These are phyloP conservation scores for Microstegium vimineum DNA, from an alignment of 176 grass and related monocot species.

Conservation along the genomic window DNA sequence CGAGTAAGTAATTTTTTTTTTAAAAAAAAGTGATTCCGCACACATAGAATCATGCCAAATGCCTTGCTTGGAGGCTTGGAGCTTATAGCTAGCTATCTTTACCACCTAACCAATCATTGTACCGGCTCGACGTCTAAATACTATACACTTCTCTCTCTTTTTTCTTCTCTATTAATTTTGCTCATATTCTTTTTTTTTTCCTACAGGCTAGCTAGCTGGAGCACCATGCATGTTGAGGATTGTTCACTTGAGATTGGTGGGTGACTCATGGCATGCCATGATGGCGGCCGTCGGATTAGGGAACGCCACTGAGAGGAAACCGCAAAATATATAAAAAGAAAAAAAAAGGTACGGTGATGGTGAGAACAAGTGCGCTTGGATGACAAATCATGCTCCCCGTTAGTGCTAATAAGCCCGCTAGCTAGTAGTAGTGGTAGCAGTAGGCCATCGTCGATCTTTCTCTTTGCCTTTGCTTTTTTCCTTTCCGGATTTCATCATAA, in stretches of 20 bases:
- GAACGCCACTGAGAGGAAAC: not conserved
- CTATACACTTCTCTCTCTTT: not conserved
- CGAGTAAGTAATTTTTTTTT: not conserved
- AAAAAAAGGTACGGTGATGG: not conserved
- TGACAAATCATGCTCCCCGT: not conserved
- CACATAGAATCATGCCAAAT: not conserved
- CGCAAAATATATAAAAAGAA: not conserved
- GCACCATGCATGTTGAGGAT: slow-evolving; percentile 5
- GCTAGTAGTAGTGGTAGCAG: too few relatives aligned
- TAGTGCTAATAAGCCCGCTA: slow-evolving; percentile 17
- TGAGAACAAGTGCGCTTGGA: slow-evolving; percentile 4
- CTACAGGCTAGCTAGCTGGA: not conserved
- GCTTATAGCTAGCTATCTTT: not conserved
- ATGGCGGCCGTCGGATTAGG: not conserved
- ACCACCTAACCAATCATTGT: slow-evolving; percentile 6
- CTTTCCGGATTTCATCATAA: not conserved
- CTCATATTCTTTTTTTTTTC: not conserved
- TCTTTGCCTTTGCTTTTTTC: not conserved
- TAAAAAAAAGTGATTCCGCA: not conserved
- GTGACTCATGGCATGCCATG: not conserved
- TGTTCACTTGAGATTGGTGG: not conserved
- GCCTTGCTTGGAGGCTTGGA: not conserved
- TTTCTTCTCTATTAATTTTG: too few relatives aligned
- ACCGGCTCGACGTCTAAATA: not conserved
- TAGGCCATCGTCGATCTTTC: not conserved